Base-by-base conservation (phyloP, 805 yeast species). In the Barnettozyma wickerhamii region DNA sequence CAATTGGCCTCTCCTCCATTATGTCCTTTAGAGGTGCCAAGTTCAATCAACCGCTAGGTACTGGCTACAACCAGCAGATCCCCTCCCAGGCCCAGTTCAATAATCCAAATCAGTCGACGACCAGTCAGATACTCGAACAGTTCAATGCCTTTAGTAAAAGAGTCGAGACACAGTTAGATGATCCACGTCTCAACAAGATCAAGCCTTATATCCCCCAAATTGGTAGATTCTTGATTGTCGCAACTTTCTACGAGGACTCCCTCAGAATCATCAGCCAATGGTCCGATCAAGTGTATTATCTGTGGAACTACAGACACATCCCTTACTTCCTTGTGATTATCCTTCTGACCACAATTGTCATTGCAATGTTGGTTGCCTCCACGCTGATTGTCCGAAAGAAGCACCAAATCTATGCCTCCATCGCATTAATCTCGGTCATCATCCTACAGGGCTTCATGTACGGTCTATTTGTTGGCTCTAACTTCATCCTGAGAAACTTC, bases 181-280 rank as follows among this genome's bases (percentile, higher is more conserved):
- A 41, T 63, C 78, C 68, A 53, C 64, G 40, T 60, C 72, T 50
- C 68, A 77, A 38, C 20, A 47, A 45, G 26, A 58, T 81, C 33
- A 81, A 74, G 59, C 91, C 91, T 0, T 81, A 78, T 54, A 81
- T 90, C 36, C 97, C 98, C 7, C 79, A 80, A 18, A 77, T 91
- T 53, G 98, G 96, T 29, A 74, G 98, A 43, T 79, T 86, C 46
- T 76, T 90, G 50, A 90, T 91, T 47, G 96, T 91, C 41, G 95
- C 95, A 36, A 93, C 98, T 0, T 91, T 90, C 60, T 77, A 79
- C 50, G 98, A 91, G 65, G 98, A 93, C 58, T 76, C 95, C 4
- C 60, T 82, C 39, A 76, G 99, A 62, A 86, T 91, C 55, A 52
- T 80, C 39, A 67, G 88, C 6, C 97, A 90, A 66, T 91, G 97